These are phyloP conservation scores for Beauveria sp. DNA, from an alignment of 2,329 filamentous ascomycete species.

Conservation along the genomic window DNA sequence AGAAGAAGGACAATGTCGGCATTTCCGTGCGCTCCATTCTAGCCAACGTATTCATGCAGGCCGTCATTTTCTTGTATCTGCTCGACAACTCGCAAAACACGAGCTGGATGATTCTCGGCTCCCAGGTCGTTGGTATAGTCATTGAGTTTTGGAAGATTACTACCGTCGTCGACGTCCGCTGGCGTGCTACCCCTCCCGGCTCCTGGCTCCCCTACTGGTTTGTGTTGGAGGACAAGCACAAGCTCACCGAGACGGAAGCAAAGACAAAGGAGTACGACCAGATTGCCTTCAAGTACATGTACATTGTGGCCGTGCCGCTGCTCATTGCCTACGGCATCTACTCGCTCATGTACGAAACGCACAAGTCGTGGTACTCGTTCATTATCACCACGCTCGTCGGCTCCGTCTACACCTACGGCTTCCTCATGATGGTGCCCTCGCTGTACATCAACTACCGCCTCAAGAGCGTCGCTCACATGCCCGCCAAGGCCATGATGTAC, in stretches of 20 bases:
- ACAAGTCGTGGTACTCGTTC: conserved; percentile 98
- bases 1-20: conserved; percentile 98
- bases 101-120: conserved; percentile 96
- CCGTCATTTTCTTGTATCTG: conserved; percentile 90
- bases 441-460: conserved; percentile 99
- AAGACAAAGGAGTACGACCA: conserved; percentile 98
- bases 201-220: conserved; percentile 73
- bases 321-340: conserved; percentile 85
- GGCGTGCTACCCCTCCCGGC: conserved; percentile 60
- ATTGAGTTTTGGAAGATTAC: conserved; percentile 88
- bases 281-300: conserved; percentile 96
- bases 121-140: conserved; percentile 73
- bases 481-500: conserved; percentile 91
- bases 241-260: conserved; percentile 88
- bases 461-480: conserved; percentile 95
- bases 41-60: conserved; percentile 96
- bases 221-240: conserved; percentile 91
- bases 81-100: conserved; percentile 97
- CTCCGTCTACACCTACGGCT: conserved; percentile 94
- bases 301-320: conserved; percentile 82
- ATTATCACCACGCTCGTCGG: conserved; percentile 91
- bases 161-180: conserved; percentile 81
- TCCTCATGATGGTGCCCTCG: conserved; percentile 97
- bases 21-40: conserved; percentile 94
- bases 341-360: conserved; percentile 83